A percentile compares a stretch with the other conserved stretches of the same genome.
phyloP scores from a whole-genome alignment of 2,329 filamentous ascomycete species.

The Pseudofabraea citricarpa region DNA sequence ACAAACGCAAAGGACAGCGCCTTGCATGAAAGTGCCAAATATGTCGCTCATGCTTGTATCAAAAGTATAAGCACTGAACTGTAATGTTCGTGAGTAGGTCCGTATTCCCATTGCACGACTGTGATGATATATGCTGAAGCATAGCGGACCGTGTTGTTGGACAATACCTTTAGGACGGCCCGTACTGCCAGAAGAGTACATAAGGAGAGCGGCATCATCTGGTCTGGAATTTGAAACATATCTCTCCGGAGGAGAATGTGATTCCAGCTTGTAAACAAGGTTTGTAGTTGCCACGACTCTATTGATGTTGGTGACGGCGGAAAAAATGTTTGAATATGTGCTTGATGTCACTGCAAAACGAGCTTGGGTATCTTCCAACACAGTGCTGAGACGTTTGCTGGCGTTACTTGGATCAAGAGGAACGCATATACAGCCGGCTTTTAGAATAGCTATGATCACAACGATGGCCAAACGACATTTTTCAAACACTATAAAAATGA shows the following conservation, averaged over 20 bases:
- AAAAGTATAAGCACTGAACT: constrained; percentile 8
- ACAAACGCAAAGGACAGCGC: constrained; percentile 8
- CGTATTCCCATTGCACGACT: background rate
- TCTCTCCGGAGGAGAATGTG: too few relatives aligned
- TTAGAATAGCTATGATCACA: constrained; percentile 17
- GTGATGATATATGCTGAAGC: constrained; percentile 7
- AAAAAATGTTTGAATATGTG: too few relatives aligned
- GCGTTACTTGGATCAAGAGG: constrained; percentile 14
- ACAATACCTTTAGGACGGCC: constrained; percentile 5
- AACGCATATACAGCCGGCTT: constrained; percentile 21
- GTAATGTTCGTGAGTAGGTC: background rate
- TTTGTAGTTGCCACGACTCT: too few relatives aligned
- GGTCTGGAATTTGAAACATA: too few relatives aligned
- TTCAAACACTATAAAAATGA: constrained; percentile 11
- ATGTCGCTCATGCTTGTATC: constrained; percentile 4
- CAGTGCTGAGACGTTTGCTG: background rate
- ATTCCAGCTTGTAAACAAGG: too few relatives aligned
- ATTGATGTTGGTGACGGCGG: too few relatives aligned
- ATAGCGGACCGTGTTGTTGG: background rate
- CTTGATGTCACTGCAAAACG: too few relatives aligned
- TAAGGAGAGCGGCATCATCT: too few relatives aligned
- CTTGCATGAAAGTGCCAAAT: constrained; percentile 5
- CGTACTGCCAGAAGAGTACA: constrained; percentile 7
- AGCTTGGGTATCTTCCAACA: too few relatives aligned
- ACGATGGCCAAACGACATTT: constrained; percentile 17